Conservation (phyloP, 768 basidiomycete species). For the Rhodotorula diobovata region DNA sequence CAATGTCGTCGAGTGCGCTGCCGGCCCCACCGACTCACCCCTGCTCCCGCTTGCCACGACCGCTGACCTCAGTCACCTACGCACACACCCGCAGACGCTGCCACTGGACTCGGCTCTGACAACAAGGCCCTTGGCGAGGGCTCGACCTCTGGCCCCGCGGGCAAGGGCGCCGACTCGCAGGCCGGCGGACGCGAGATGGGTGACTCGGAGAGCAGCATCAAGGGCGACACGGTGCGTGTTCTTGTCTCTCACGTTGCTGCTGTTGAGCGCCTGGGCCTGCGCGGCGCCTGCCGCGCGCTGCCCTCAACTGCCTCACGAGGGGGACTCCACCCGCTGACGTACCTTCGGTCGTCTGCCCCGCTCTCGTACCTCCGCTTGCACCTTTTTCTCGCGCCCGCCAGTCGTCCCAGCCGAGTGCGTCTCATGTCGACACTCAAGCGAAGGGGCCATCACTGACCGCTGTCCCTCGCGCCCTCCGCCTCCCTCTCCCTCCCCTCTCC, state of each 20-base stretch:
- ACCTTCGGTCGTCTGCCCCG: too few relatives aligned
- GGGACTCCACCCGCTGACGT: neutral
- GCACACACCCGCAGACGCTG: neutral
- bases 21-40: neutral
- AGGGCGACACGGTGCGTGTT: slow-evolving; percentile 29
- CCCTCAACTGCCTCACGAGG: neutral
- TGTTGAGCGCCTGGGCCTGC: too few relatives aligned
- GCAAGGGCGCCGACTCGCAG: slow-evolving; percentile 18
- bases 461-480: too few relatives aligned
- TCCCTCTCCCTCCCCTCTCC: too few relatives aligned
- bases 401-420: slow-evolving; percentile 32
- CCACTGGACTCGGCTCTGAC: slow-evolving; percentile 20
- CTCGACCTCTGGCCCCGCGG: slow-evolving; percentile 11
- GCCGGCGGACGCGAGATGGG: slow-evolving; percentile 23
- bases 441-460: neutral
- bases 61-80: too few relatives aligned
- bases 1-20: slow-evolving; percentile 34
- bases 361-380: too few relatives aligned
- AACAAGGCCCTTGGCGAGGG: slow-evolving; percentile 26
- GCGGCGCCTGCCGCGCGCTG: too few relatives aligned
- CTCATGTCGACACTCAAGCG: neutral
- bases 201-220: slow-evolving; percentile 18
- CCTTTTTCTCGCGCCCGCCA: neutral
- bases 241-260: neutral
- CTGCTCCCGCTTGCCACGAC: neutral